phyloP scores from a whole-genome alignment of 129 eudicot species.

The Saussurea involucrata region DNA sequence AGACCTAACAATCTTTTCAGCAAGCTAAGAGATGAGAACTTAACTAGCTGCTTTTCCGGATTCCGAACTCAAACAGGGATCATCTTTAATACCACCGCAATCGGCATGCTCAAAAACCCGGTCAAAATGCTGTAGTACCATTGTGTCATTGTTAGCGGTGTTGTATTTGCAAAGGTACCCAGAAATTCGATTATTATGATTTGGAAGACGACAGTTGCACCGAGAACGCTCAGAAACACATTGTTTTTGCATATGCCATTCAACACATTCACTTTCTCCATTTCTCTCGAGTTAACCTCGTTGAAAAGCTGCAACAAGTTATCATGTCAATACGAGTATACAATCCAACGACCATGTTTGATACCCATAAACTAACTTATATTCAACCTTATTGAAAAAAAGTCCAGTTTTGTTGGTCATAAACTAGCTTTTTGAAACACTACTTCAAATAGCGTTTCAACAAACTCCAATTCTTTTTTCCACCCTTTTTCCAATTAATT shows the following conservation, averaged over 20 bases:
- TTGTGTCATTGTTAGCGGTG: conserved; percentile 61
- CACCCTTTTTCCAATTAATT: neutral
- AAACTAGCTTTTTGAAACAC: too few relatives aligned
- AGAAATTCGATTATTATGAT: conserved; percentile 75
- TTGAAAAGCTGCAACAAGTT: conserved; percentile 71
- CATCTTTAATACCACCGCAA: conserved; percentile 66
- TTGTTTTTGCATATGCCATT: conserved; percentile 67
- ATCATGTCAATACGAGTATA: neutral
- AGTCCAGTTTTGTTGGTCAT: neutral
- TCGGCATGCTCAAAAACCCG: conserved; percentile 92
- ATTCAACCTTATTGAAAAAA: neutral
- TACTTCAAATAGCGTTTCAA: too few relatives aligned
- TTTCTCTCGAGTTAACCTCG: conserved; percentile 84
- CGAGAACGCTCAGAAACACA: conserved; percentile 68
- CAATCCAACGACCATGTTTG: neutral
- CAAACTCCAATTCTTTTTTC: too few relatives aligned
- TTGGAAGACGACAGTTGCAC: conserved; percentile 64
- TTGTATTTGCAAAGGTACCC: conserved; percentile 86
- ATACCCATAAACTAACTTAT: neutral
- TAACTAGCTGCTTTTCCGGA: neutral
- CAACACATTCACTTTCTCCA: conserved; percentile 77
- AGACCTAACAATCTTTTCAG: conserved; percentile 6
- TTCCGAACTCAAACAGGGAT: conserved; percentile 34
- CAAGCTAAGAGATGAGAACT: conserved; percentile 16
- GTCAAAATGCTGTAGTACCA: conserved; percentile 69